phyloP scores from a whole-genome alignment of 768 basidiomycete genomes.

The Suillus decipiens region DNA sequence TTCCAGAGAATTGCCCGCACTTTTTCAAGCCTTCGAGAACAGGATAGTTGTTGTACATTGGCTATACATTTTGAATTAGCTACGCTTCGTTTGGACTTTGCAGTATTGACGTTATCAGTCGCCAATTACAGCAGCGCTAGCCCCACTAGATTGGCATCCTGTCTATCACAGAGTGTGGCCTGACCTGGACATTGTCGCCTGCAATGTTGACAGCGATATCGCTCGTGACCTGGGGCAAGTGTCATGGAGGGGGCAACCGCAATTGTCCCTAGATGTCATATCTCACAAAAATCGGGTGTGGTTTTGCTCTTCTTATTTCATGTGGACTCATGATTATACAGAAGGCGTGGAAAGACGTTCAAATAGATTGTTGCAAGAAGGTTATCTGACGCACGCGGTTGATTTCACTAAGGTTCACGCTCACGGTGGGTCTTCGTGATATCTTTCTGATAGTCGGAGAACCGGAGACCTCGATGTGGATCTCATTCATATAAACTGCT shows the following conservation, averaged over 20 bases:
- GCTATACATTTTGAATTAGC: not conserved
- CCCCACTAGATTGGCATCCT: not conserved
- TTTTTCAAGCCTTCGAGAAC: not conserved
- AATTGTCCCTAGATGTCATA: not conserved
- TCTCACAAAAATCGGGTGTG: not conserved
- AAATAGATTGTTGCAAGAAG: not conserved
- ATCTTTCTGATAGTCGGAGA: not conserved
- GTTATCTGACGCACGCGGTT: not conserved
- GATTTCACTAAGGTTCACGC: not conserved
- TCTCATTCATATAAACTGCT: conserved; percentile 44
- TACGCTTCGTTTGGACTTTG: not conserved
- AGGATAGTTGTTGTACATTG: not conserved
- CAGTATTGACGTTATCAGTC: not conserved
- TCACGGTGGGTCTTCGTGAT: not conserved
- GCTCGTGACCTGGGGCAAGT: not conserved
- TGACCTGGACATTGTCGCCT: not conserved
- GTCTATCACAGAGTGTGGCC: not conserved
- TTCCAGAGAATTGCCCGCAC: not conserved
- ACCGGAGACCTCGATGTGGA: not conserved
- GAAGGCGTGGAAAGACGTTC: not conserved
- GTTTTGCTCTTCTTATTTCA: not conserved
- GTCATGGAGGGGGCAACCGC: not conserved
- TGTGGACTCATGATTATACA: not conserved
- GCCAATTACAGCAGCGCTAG: not conserved
- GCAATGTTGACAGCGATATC: not conserved